These are phyloP conservation scores for Lanmaoa pseudosensibilis DNA, from an alignment of 768 basidiomycete genomes.

Conservation along the genomic window DNA sequence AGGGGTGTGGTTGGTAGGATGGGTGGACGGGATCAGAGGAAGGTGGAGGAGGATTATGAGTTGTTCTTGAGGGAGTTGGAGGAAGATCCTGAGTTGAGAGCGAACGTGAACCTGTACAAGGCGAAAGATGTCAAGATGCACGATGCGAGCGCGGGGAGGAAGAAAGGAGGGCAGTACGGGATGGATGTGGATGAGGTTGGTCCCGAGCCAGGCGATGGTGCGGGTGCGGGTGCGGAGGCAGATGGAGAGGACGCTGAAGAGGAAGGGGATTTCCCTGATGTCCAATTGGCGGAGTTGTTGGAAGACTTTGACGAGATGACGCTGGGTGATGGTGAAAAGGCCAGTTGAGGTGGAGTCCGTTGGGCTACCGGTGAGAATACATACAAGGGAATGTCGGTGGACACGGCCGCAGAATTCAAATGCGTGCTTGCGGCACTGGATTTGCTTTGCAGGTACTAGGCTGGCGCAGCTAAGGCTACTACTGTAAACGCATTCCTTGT, in stretches of 20 bases:
- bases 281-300: conserved; percentile 80
- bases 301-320: conserved; percentile 94
- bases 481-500: too few species aligned
- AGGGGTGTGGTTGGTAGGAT: conserved; percentile 87
- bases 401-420: neutral
- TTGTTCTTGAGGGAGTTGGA: conserved; percentile 91
- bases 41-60: conserved; percentile 97
- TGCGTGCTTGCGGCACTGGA: neutral
- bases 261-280: conserved; percentile 87
- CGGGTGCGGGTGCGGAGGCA: conserved; percentile 16
- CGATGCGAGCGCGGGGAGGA: conserved; percentile 34
- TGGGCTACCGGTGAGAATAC: too few species aligned
- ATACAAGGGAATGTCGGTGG: neutral
- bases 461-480: too few species aligned
- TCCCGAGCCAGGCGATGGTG: conserved; percentile 25
- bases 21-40: conserved; percentile 87
- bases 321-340: conserved; percentile 45
- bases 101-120: conserved; percentile 86
- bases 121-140: conserved; percentile 54
- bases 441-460: too few species aligned
- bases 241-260: conserved; percentile 52
- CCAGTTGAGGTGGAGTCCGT: neutral
- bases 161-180: conserved; percentile 29
- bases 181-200: conserved; percentile 70
- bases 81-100: conserved; percentile 91